Conservation (phyloP, 257 asterid species). For the Ligustrum vulgare region DNA sequence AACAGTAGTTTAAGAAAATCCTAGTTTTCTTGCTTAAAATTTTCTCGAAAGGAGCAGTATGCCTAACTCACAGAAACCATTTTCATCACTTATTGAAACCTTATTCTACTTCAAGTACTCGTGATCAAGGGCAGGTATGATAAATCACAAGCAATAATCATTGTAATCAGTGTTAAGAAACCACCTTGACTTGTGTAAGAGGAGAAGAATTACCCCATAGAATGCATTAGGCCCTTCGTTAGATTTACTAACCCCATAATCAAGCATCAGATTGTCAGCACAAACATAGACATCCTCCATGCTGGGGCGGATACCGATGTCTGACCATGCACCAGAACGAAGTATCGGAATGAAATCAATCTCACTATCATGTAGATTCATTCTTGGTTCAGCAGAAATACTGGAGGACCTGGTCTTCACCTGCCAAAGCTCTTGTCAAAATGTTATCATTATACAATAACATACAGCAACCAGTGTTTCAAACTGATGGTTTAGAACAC, state of each 20-base stretch:
- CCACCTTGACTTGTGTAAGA: neutral
- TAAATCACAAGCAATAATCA: neutral
- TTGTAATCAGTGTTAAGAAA: neutral
- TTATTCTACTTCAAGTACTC: neutral
- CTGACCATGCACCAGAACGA: constrained; percentile 93
- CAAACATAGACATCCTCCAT: constrained; percentile 89
- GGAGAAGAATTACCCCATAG: constrained; percentile 73
- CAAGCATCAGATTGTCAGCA: constrained; percentile 61
- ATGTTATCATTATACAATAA: neutral
- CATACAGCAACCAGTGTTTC: neutral
- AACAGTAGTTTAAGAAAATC: neutral
- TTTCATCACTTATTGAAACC: neutral
- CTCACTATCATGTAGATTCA: constrained; percentile 40
- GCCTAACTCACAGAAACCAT: neutral
- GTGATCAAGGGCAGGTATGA: neutral
- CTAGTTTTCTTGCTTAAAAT: neutral
- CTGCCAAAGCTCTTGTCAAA: constrained; percentile 45
- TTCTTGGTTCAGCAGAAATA: constrained; percentile 40
- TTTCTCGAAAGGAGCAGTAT: neutral
- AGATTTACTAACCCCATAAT: constrained; percentile 40
- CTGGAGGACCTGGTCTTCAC: constrained; percentile 42
- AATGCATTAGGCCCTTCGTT: constrained; percentile 60
- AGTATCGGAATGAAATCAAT: constrained; percentile 53
- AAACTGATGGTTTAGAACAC: neutral
- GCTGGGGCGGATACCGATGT: constrained; percentile 71